These are phyloP conservation scores for Trichoderma arundinaceum DNA, from an alignment of 2,329 filamentous ascomycete genomes.

Conservation along the genomic window DNA sequence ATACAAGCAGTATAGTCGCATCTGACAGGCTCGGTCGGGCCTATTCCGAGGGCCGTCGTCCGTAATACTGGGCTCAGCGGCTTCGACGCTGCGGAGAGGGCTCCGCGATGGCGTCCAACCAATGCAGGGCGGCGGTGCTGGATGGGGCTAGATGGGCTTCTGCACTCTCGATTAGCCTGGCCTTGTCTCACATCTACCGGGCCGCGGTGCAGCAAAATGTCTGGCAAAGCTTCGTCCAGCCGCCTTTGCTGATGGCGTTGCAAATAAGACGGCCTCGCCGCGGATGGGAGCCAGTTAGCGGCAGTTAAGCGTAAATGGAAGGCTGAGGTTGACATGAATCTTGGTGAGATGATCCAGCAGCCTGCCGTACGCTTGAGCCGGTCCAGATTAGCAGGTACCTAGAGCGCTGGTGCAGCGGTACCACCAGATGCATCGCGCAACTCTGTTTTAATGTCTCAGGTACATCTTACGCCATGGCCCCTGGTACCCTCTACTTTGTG, in stretches of 20 bases:
- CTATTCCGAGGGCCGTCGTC: neutral
- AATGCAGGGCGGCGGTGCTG: constrained; percentile 13
- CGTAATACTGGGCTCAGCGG: too few relatives aligned
- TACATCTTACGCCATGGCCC: constrained; percentile 17
- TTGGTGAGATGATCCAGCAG: constrained; percentile 8
- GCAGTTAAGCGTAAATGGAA: neutral
- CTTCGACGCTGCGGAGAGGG: constrained; percentile 3
- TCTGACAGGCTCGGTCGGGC: constrained; percentile 21
- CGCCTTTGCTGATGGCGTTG: neutral
- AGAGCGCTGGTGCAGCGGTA: neutral
- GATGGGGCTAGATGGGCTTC: constrained; percentile 3
- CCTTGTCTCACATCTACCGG: constrained; percentile 17
- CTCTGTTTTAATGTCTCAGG: constrained; percentile 22
- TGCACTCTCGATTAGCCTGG: constrained; percentile 7
- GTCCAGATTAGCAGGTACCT: neutral
- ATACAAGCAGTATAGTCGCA: constrained; percentile 2
- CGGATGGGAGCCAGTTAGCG: too few relatives aligned
- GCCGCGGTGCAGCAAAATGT: neutral
- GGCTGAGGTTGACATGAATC: neutral
- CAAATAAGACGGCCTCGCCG: neutral
- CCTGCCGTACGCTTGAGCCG: constrained; percentile 8
- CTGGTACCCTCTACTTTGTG: constrained; percentile 18
- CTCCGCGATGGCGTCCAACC: constrained; percentile 25
- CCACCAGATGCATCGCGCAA: constrained; percentile 10
- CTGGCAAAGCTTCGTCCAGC: neutral